Conservation (phyloP, 768 basidiomycete genomes). For the Amanita jacksonii region DNA sequence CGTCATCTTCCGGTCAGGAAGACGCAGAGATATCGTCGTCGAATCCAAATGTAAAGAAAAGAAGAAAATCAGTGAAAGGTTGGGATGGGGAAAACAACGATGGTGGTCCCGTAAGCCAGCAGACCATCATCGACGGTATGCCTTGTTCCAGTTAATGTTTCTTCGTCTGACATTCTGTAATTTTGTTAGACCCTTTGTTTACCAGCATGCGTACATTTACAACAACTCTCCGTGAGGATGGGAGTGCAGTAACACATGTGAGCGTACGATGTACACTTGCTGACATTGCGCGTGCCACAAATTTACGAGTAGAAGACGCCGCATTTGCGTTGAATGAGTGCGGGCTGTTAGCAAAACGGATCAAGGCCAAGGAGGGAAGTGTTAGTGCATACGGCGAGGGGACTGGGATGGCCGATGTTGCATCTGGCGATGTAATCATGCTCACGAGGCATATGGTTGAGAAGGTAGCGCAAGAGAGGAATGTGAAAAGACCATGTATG, state of each 20-base stretch:
- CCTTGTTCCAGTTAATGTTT: slow-evolving; percentile 13
- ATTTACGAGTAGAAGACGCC: slow-evolving; percentile 76
- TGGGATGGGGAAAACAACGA: slow-evolving; percentile 56
- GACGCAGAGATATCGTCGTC: slow-evolving; percentile 16
- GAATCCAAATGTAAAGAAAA: slow-evolving; percentile 21
- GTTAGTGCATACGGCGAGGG: background rate
- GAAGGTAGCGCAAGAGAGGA: slow-evolving; percentile 55
- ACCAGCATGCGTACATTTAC: slow-evolving; percentile 46
- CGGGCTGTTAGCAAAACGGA: slow-evolving; percentile 53
- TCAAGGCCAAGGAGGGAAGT: slow-evolving; percentile 15
- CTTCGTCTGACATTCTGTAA: background rate
- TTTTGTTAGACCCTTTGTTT: slow-evolving; percentile 38
- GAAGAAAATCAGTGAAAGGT: slow-evolving; percentile 50
- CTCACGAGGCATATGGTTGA: slow-evolving; percentile 31
- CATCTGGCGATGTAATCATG: slow-evolving; percentile 25
- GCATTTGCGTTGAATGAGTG: slow-evolving; percentile 86
- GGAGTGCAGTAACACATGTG: slow-evolving; percentile 62
- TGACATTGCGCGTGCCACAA: slow-evolving; percentile 71
- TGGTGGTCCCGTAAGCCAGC: slow-evolving; percentile 17
- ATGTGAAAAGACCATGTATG: slow-evolving; percentile 64
- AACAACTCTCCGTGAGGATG: slow-evolving; percentile 50
- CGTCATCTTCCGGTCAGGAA: slow-evolving; percentile 22
- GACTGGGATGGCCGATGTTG: slow-evolving; percentile 1
- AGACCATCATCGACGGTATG: slow-evolving; percentile 14
- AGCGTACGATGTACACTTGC: slow-evolving; percentile 61